Evolutionary conservation across 495 filamentous ascomycete species (phyloP).

Genomic region (Penicillium canariense): DNA sequence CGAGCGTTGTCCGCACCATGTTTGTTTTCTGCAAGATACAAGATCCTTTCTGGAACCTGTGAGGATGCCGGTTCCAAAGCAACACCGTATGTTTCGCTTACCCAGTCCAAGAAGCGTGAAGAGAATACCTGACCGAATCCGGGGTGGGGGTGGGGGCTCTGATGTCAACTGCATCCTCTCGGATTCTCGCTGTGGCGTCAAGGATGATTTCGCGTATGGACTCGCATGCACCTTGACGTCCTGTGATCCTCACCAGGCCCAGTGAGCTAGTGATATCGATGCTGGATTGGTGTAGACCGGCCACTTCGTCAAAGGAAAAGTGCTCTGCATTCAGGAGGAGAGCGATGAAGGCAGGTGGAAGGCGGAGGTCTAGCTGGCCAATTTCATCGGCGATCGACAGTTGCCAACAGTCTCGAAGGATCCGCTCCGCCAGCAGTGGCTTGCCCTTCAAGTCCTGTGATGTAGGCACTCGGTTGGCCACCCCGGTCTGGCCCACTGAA

Average conservation of each 20-base stretch:
- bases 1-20: slow-evolving; percentile 33
- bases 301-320: slow-evolving; percentile 46
- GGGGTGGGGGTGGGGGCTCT: slow-evolving; percentile 5
- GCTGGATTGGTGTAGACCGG: slow-evolving; percentile 37
- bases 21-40: slow-evolving; percentile 38
- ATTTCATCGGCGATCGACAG: slow-evolving; percentile 35
- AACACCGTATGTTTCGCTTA: slow-evolving; percentile 31
- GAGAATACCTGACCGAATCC: slow-evolving; percentile 16
- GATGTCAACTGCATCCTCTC: slow-evolving; percentile 27
- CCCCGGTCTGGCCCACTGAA: background rate
- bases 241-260: slow-evolving; percentile 42
- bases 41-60: slow-evolving; percentile 21
- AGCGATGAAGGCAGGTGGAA: slow-evolving; percentile 25
- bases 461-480: slow-evolving; percentile 9
- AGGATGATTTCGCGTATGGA: slow-evolving; percentile 41
- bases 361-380: slow-evolving; percentile 42
- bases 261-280: slow-evolving; percentile 40
- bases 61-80: slow-evolving; percentile 21
- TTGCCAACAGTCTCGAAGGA: slow-evolving; percentile 47
- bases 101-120: slow-evolving; percentile 34
- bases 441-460: slow-evolving; percentile 30
- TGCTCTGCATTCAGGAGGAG: slow-evolving; percentile 32
- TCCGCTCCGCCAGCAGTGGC: slow-evolving; percentile 32
- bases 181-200: slow-evolving; percentile 37
- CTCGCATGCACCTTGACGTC: slow-evolving; percentile 35